Percentiles rank a stretch among this genome's conserved stretches.
These are phyloP conservation scores for Cercophora sp. DNA, from an alignment of 495 filamentous ascomycete genomes.

Conservation along the genomic window DNA sequence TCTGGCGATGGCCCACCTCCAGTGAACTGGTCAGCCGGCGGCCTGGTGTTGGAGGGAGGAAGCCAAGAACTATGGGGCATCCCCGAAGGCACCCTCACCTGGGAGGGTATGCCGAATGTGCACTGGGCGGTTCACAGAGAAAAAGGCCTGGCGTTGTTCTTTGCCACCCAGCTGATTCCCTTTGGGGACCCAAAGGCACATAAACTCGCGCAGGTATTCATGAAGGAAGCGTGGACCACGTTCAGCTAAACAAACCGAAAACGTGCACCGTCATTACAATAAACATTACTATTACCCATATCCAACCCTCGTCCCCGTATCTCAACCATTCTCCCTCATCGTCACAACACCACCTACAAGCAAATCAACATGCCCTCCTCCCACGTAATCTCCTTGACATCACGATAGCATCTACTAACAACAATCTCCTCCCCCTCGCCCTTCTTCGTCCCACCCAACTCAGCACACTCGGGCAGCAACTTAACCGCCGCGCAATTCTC, in stretches of 20 bases:
- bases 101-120: constrained; percentile 13
- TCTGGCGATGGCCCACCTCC: neutral
- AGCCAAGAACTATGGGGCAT: neutral
- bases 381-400: neutral
- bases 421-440: neutral
- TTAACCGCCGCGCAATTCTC: neutral
- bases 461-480: neutral
- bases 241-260: no score
- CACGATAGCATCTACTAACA: neutral
- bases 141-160: constrained; percentile 10
- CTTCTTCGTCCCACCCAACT: neutral
- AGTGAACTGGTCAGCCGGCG: constrained; percentile 7
- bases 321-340: no score
- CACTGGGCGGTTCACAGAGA: constrained; percentile 6
- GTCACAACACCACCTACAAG: neutral
- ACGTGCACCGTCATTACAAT: no score
- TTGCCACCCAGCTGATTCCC: constrained; percentile 12
- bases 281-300: no score
- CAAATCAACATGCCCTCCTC: neutral
- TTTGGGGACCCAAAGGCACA: constrained; percentile 2
- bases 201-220: neutral
- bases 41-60: constrained; percentile 3
- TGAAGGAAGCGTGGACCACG: constrained; percentile 2
- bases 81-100: constrained; percentile 6
- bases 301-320: no score